A percentile compares a stretch with the other conserved stretches of the same genome.
phyloP scores from a whole-genome alignment of 1,284 basidiomycete genomes.

The Thelephora terrestris region DNA sequence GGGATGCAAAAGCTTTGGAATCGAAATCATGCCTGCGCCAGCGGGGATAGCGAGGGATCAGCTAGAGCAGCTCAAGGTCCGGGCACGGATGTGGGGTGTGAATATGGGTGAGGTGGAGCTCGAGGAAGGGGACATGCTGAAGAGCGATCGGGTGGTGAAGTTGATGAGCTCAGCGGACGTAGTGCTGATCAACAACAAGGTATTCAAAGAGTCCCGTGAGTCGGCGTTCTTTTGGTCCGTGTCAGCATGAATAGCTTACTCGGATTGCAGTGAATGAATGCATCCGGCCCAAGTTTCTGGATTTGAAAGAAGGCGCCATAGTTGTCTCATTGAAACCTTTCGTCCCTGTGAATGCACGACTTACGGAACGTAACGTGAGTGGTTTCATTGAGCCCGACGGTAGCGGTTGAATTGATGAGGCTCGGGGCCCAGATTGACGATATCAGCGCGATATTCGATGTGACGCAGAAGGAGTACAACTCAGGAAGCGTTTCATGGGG shows the following conservation, averaged over 20 bases:
- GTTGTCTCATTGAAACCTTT: conserved; percentile 70
- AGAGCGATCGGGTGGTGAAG: conserved; percentile 46
- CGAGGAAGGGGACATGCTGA: conserved; percentile 65
- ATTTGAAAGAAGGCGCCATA: conserved; percentile 71
- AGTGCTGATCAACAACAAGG: conserved; percentile 72
- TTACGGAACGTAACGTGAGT: conserved; percentile 65
- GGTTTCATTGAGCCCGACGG: not conserved
- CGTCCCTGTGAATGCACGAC: conserved; percentile 51
- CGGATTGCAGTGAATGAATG: conserved; percentile 55
- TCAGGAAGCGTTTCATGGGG: conserved; percentile 71
- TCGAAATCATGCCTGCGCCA: conserved; percentile 54
- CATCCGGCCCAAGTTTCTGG: conserved; percentile 61
- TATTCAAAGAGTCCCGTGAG: conserved; percentile 60
- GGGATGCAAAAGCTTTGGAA: conserved; percentile 62
- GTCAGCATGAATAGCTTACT: conserved; percentile 2
- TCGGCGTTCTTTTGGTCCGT: conserved; percentile 1
- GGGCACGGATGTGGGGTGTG: conserved; percentile 72
- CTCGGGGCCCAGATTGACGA: conserved; percentile 47
- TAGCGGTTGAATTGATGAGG: not conserved
- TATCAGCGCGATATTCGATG: conserved; percentile 66
- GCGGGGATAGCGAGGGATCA: conserved; percentile 55
- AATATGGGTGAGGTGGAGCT: conserved; percentile 57
- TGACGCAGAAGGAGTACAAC: conserved; percentile 52
- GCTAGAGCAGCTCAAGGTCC: conserved; percentile 47
- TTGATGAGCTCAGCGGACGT: conserved; percentile 62